Evolutionary conservation across 2,329 filamentous ascomycete species (phyloP), one percentile per base, ranked within the genome.

Genomic region (Cladorrhinum sp.): DNA sequence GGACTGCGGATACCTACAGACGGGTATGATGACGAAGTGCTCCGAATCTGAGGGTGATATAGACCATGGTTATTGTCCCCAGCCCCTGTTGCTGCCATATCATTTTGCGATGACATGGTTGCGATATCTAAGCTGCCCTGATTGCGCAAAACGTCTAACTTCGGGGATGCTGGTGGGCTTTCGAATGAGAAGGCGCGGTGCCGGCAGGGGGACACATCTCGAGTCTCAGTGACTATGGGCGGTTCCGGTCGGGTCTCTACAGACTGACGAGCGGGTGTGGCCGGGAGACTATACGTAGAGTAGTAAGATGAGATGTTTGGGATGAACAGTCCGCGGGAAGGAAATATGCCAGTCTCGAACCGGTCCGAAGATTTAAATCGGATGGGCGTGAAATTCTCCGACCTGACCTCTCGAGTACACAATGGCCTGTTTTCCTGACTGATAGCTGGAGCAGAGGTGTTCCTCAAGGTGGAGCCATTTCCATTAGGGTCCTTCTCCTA

Each of bases 401-500:
- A 41, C 24, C 48, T 52, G 23, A 51, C 55, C 45, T 52, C 51
- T n/a, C 49, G 16, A 13, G 20, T 27, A 23, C 25, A 20, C 27
- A 53, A 23, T 36, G 60, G 60, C 12, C 36, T 53, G 50, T 60
- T 61, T 29, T 62, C 60, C 6, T 29, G 58, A 51, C 16, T 51
- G 18, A 16, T 13, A 48, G 13, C 29, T 13, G 38, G 18, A 24
- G 32, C 24, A 25, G 49, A 25, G 48, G 48, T 36, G 27, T 36
- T 32, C 24, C 50, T 55, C 10, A 50, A 57, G 22, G 32, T 48
- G 16, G 22, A 55, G 10, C 32, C 45, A 12, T 52, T 49, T 27
- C 55, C 50, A 52, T 65, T 65, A 41, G 51, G 50, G 58, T 64
- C 59, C 60, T 65, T 67, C 54, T 67, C 67, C 67, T 66, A 68